Evolutionary conservation across 1,139 yeast species (phyloP).

Genomic region (Hansenula sp.): DNA sequence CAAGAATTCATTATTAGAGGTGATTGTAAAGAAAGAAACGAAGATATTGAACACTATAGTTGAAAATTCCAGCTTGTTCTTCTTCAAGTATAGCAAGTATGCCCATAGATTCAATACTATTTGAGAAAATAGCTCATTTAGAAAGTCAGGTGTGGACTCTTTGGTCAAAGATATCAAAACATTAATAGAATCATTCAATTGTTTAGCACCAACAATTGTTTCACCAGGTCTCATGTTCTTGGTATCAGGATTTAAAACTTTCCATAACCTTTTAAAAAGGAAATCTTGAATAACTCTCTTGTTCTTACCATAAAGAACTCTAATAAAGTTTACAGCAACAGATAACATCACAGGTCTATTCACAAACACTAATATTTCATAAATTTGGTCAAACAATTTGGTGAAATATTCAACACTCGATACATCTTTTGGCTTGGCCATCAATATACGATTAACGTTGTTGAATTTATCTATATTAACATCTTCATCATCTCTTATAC

Average conservation of each 20-base stretch:
- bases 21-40: slow-evolving; percentile 42
- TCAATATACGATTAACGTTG: slow-evolving; percentile 57
- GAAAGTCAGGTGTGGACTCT: slow-evolving; percentile 41
- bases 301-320: slow-evolving; percentile 51
- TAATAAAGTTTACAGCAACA: slow-evolving; percentile 53
- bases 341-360: slow-evolving; percentile 61
- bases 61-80: slow-evolving; percentile 28
- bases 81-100: slow-evolving; percentile 47
- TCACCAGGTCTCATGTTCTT: slow-evolving; percentile 17
- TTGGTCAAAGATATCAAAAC: slow-evolving; percentile 61
- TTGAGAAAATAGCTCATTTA: slow-evolving; percentile 34
- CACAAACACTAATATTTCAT: slow-evolving; percentile 50
- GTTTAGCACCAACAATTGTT: slow-evolving; percentile 40
- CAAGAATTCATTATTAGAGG: slow-evolving; percentile 33
- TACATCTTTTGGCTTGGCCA: slow-evolving; percentile 55
- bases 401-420: slow-evolving; percentile 47
- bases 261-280: slow-evolving; percentile 47
- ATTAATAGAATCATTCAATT: slow-evolving; percentile 60
- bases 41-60: slow-evolving; percentile 46
- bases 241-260: slow-evolving; percentile 34
- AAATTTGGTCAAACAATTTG: slow-evolving; percentile 56
- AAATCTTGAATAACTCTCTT: slow-evolving; percentile 55
- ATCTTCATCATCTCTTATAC: slow-evolving; percentile 70
- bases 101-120: slow-evolving; percentile 51
- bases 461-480: slow-evolving; percentile 62